Evolutionary conservation across 2,329 filamentous ascomycete species (phyloP).

Genomic region (Alternaria solani): DNA sequence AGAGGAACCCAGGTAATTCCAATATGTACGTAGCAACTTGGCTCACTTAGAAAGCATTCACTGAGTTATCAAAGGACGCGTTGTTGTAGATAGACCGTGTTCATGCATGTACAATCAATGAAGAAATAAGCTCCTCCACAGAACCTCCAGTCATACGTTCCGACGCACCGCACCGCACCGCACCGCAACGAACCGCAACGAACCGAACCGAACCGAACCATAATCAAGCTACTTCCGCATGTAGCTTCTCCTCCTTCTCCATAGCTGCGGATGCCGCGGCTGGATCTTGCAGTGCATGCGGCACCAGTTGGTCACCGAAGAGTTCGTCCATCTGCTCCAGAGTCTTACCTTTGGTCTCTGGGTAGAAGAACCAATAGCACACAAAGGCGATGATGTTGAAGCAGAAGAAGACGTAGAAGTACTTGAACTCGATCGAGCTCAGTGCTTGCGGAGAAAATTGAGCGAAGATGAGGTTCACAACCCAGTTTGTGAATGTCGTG

Average conservation of each 20-base stretch:
- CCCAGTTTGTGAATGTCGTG: slow-evolving; percentile 58
- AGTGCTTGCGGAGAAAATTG: slow-evolving; percentile 58
- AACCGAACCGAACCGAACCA: rapidly evolving
- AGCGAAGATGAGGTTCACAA: slow-evolving; percentile 58
- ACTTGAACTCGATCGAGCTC: slow-evolving; percentile 50
- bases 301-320: slow-evolving; percentile 47
- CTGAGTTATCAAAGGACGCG: not conserved
- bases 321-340: slow-evolving; percentile 45
- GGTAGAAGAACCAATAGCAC: slow-evolving; percentile 40
- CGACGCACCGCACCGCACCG: not conserved
- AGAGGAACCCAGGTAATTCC: not conserved
- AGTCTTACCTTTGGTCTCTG: slow-evolving; percentile 40
- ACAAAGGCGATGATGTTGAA: slow-evolving; percentile 55
- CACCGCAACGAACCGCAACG: no score
- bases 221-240: slow-evolving; percentile 7
- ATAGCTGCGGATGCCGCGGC: slow-evolving; percentile 39
- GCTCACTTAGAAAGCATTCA: not conserved
- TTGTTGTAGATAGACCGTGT: not conserved
- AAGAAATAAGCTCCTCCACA: not conserved
- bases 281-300: slow-evolving; percentile 48
- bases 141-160: not conserved
- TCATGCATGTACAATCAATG: not conserved
- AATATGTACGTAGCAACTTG: not conserved
- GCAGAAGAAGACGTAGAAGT: slow-evolving; percentile 56
- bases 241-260: slow-evolving; percentile 31